Percentiles rank a stretch among this genome's conserved stretches.
phyloP scores from a whole-genome alignment of 2,329 filamentous ascomycete genomes.

The Furcasterigmium furcatum region DNA sequence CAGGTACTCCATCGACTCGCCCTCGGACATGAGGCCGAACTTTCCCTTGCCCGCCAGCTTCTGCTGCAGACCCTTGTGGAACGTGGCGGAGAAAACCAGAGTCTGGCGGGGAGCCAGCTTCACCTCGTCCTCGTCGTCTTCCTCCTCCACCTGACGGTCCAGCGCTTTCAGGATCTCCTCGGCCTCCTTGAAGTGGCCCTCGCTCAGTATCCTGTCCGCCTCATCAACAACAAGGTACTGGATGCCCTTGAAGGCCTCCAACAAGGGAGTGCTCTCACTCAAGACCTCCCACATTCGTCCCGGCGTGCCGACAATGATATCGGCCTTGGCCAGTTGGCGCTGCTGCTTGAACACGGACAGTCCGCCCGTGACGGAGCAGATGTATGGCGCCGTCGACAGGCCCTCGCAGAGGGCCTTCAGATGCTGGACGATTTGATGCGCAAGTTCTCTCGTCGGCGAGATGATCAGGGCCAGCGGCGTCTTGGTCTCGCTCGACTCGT shows the following conservation, averaged over 20 bases:
- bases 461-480: slow-evolving; percentile 75
- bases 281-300: slow-evolving; percentile 94
- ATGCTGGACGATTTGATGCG: slow-evolving; percentile 86
- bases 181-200: slow-evolving; percentile 93
- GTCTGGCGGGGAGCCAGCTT: slow-evolving; percentile 65
- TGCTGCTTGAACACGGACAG: slow-evolving; percentile 95
- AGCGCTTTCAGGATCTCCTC: slow-evolving; percentile 82
- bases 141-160: slow-evolving; percentile 66
- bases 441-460: slow-evolving; percentile 88
- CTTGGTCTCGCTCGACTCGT: slow-evolving; percentile 25
- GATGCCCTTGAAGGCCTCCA: slow-evolving; percentile 68
- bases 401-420: slow-evolving; percentile 69
- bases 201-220: slow-evolving; percentile 85
- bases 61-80: slow-evolving; percentile 86
- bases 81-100: slow-evolving; percentile 94
- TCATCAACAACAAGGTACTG: slow-evolving; percentile 89
- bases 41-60: slow-evolving; percentile 80
- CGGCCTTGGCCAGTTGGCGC: slow-evolving; percentile 75
- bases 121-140: slow-evolving; percentile 45
- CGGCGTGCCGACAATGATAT: slow-evolving; percentile 91
- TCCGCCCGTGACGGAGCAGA: slow-evolving; percentile 90
- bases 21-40: slow-evolving; percentile 54
- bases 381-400: slow-evolving; percentile 58
- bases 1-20: slow-evolving; percentile 88
- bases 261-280: slow-evolving; percentile 67